These are phyloP conservation scores for Cetraspora pellucida DNA, from an alignment of 192 early-diverging fungal species.

Conservation along the genomic window DNA sequence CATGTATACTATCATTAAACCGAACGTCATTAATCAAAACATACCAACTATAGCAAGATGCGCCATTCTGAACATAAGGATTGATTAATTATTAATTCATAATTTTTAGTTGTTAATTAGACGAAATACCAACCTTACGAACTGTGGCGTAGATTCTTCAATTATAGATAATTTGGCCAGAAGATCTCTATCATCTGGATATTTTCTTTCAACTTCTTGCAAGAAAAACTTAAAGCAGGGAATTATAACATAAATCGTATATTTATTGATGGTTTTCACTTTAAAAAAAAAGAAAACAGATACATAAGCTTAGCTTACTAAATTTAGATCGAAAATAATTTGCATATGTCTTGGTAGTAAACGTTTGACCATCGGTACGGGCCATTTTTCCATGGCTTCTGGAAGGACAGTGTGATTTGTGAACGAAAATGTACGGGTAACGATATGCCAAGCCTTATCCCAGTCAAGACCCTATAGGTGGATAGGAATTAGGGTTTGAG, in stretches of 20 bases:
- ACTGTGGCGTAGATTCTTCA: slow-evolving; percentile 88
- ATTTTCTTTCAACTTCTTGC: slow-evolving; percentile 86
- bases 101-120: no score
- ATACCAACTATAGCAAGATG: slow-evolving; percentile 70
- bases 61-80: no score
- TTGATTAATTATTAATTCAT: no score
- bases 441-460: slow-evolving; percentile 93
- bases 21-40: background rate
- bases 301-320: slow-evolving; percentile 45
- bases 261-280: background rate
- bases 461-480: slow-evolving; percentile 64
- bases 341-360: slow-evolving; percentile 96
- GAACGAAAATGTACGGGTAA: slow-evolving; percentile 89
- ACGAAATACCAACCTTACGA: slow-evolving; percentile 53
- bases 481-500: background rate
- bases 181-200: slow-evolving; percentile 84
- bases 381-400: slow-evolving; percentile 97
- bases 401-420: slow-evolving; percentile 99
- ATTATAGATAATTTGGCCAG: slow-evolving; percentile 91
- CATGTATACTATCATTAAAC: background rate
- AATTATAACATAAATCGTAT: background rate
- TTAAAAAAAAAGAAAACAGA: no score
- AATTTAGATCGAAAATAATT: slow-evolving; percentile 99
- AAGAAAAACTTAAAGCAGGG: slow-evolving; percentile 76
- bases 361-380: slow-evolving; percentile 89